Conservation (phyloP, 2,329 filamentous ascomycete species). For the Waltergamsia citrina region DNA sequence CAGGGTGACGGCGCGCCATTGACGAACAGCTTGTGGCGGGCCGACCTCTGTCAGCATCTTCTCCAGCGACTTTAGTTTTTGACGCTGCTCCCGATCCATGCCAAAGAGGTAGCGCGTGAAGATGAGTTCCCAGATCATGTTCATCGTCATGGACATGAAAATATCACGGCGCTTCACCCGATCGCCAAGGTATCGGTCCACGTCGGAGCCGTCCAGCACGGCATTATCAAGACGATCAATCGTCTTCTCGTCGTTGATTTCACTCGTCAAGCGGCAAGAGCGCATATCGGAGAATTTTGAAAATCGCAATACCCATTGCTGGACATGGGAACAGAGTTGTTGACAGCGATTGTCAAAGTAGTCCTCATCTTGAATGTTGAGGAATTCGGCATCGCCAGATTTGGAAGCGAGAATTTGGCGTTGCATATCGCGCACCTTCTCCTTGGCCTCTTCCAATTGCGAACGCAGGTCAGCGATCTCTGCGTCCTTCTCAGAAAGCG, state of each 20-base stretch:
- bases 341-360: constrained; percentile 94
- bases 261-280: constrained; percentile 70
- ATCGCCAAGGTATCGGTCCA: constrained; percentile 79
- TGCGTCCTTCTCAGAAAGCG: constrained; percentile 70
- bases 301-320: constrained; percentile 96
- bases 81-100: constrained; percentile 94
- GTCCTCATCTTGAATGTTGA: constrained; percentile 77
- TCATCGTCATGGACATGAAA: constrained; percentile 99
- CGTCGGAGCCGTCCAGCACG: constrained; percentile 87
- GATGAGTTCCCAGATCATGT: constrained; percentile 98
- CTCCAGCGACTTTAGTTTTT: constrained; percentile 94
- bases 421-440: constrained; percentile 43
- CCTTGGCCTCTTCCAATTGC: constrained; percentile 66
- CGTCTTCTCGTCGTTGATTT: constrained; percentile 86
- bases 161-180: constrained; percentile 83
- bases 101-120: constrained; percentile 97
- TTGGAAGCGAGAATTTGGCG: constrained; percentile 48
- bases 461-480: constrained; percentile 71
- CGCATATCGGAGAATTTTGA: constrained; percentile 95
- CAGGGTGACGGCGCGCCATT: constrained; percentile 93
- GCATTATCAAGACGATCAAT: constrained; percentile 92
- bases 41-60: constrained; percentile 86
- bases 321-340: constrained; percentile 88
- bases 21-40: constrained; percentile 78
- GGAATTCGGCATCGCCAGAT: constrained; percentile 60